phyloP scores from a whole-genome alignment of 2,329 filamentous ascomycete species.

The Fusarium piperis region DNA sequence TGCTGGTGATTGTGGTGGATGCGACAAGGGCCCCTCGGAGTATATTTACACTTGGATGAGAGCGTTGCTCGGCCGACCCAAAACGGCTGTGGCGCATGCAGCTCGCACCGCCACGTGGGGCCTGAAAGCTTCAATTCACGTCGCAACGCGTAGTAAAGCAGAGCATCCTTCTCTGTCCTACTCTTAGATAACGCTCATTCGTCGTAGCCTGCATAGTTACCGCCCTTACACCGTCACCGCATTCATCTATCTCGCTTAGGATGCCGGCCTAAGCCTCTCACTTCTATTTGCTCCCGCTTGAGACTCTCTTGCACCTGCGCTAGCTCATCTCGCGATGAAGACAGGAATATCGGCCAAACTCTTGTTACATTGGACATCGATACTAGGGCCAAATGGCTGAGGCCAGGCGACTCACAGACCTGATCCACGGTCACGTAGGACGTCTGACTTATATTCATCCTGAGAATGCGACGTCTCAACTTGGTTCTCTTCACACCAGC shows the following conservation, averaged over 20 bases:
- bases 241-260: slow-evolving; percentile 7
- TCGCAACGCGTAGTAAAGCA: slow-evolving; percentile 12
- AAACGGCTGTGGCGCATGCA: slow-evolving; percentile 36
- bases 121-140: slow-evolving; percentile 37
- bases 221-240: neutral
- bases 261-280: slow-evolving; percentile 29
- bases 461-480: slow-evolving; percentile 31
- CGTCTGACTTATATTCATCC: slow-evolving; percentile 45
- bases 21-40: neutral
- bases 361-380: slow-evolving; percentile 43
- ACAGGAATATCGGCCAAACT: slow-evolving; percentile 39
- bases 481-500: slow-evolving; percentile 45
- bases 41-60: slow-evolving; percentile 35
- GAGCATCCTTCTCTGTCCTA: slow-evolving; percentile 3
- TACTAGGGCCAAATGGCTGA: slow-evolving; percentile 52
- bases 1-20: slow-evolving; percentile 1
- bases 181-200: slow-evolving; percentile 4
- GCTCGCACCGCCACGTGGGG: slow-evolving; percentile 43
- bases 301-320: slow-evolving; percentile 33
- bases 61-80: slow-evolving; percentile 46
- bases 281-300: slow-evolving; percentile 23
- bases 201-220: neutral
- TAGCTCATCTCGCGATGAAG: slow-evolving; percentile 47
- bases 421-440: slow-evolving; percentile 48
- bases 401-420: slow-evolving; percentile 44